Percentiles rank a stretch among this genome's conserved stretches.
These are phyloP conservation scores for Phylloporus rhodoxanthus DNA, from an alignment of 768 basidiomycete genomes.

Conservation along the genomic window DNA sequence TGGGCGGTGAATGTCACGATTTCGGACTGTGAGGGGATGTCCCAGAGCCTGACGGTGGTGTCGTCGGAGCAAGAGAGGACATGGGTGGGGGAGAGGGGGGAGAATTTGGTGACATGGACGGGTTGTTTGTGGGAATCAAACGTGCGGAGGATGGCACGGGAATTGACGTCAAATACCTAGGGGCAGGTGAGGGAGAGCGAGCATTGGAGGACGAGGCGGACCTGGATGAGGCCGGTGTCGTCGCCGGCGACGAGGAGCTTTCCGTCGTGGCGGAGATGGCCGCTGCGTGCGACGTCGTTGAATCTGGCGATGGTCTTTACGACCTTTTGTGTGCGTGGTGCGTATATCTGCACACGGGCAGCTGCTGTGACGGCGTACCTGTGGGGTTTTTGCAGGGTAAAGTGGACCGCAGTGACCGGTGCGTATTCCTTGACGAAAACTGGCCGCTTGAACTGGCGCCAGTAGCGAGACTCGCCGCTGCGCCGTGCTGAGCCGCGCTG, in stretches of 20 bases:
- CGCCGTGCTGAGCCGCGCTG: constrained; percentile 56
- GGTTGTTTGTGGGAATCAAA: constrained; percentile 94
- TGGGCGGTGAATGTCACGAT: constrained; percentile 78
- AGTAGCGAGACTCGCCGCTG: constrained; percentile 71
- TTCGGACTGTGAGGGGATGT: constrained; percentile 82
- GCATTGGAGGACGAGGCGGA: background rate
- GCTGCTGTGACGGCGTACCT: constrained; percentile 94
- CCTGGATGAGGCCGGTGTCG: constrained; percentile 84
- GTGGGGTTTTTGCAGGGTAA: constrained; percentile 82
- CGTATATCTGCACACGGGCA: constrained; percentile 90
- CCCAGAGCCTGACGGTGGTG: constrained; percentile 90
- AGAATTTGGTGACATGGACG: constrained; percentile 93
- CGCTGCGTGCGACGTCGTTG: constrained; percentile 91
- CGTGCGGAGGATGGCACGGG: constrained; percentile 87
- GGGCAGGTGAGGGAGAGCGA: background rate
- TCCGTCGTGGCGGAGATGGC: constrained; percentile 84
- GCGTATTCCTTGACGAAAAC: constrained; percentile 98
- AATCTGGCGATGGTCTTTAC: constrained; percentile 95
- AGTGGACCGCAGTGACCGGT: constrained; percentile 91
- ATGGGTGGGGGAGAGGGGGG: constrained; percentile 70
- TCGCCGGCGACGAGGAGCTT: constrained; percentile 94
- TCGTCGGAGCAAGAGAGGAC: constrained; percentile 95
- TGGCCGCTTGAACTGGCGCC: constrained; percentile 83
- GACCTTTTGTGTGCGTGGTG: constrained; percentile 92
- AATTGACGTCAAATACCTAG: constrained; percentile 79